Evolutionary conservation across 1,284 basidiomycete species (phyloP), one percentile per base, ranked within the genome.

Genomic region (Austroboletus niveus): DNA sequence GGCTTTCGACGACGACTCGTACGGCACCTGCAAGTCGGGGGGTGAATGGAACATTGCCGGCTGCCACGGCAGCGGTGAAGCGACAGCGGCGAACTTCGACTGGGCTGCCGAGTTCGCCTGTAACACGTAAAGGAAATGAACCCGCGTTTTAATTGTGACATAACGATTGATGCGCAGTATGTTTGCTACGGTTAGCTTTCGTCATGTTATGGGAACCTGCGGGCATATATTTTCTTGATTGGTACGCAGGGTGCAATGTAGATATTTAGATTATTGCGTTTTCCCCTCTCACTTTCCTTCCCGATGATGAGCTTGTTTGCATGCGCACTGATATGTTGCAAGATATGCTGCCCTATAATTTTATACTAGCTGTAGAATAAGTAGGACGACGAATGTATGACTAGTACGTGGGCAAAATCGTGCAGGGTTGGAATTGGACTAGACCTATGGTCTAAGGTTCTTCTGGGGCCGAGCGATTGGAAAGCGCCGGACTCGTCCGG

Each of bases 81-180:
- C 76, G 88, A 56, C 89, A 90, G 65, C 76, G 89, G 74, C 81
- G 88, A 76, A 85, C 84, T 59, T 89, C 87, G 51, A 76, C 78
- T 10, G 73, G 77, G 52, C 56, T 74, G 58, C 77, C 69, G 60
- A 65, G 47, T 53, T 70, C 65, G 41, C 66, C 70, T 34, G 57
- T 72, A 8, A 62, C 70, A 56, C 69, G 71, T 53, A 73, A 68
- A 62, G 64, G 64, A 49, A 71, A 70, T 46, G 68, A 69, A 22
- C 10, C 55, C 14, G 24, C 17, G 20, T 48, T 63, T 39, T 62
- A 30, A 51, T 45, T 32, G 29, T 66, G 51, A 52, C 32, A 34
- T 43, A 29, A 49, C 31, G 42, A 48, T 11, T 20, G 9, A 43
- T 42, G 39, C 35, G 22, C 42, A 42, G 44, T 40, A 48, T 34